Base-by-base conservation (phyloP, 768 basidiomycete species). In the Boletus rubescentipes region DNA sequence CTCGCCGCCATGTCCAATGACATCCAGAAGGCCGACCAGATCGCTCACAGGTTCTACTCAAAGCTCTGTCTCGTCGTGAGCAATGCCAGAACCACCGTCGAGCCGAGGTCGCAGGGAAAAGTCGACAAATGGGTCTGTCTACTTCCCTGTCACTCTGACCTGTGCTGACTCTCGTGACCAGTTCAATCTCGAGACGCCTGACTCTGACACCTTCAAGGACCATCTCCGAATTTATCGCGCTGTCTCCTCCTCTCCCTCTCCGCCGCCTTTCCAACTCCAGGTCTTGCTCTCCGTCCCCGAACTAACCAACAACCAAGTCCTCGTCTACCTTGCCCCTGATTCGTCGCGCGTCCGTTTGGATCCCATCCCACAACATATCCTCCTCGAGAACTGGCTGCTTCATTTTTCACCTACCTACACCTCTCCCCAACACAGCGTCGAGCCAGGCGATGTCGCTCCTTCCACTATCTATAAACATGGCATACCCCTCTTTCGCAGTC, bases 401-500 rank as follows among this genome's bases (percentile, higher is more conserved):
- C 69, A 64, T 37, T 84, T 86, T 61, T 52, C 67, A 67, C 71
- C 53, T 44, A 57, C 26, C 46, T 54, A 46, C 55, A 53, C 37
- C 41, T 50, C 51, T 38, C 20, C 52, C 10, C 57, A 59, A n/a
- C 49, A 58, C 12, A 61, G 67, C 43, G 62, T 67, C 41, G 67
- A 66, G 51, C 60, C 54, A 40, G 60, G 69, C 45, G 85, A 87
- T 54, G 76, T 87, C 36, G 81, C 84, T 14, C 82, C 86, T 34
- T 79, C 90, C 0, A 87, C 86, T 12, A 85, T 91, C 49, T 93
- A 93, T 79, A 93, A 93, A 70, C 85, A 91, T 61, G 84, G 86
- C 34, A 92, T 93, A 62, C 80, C 87, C 31, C 78, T 91, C 18
- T 93, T 92, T 74, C 80, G 91, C 46, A 89, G 87, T 64, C 7